phyloP scores from a whole-genome alignment of 352 stramenopile species.

The Pythium aquatile region DNA sequence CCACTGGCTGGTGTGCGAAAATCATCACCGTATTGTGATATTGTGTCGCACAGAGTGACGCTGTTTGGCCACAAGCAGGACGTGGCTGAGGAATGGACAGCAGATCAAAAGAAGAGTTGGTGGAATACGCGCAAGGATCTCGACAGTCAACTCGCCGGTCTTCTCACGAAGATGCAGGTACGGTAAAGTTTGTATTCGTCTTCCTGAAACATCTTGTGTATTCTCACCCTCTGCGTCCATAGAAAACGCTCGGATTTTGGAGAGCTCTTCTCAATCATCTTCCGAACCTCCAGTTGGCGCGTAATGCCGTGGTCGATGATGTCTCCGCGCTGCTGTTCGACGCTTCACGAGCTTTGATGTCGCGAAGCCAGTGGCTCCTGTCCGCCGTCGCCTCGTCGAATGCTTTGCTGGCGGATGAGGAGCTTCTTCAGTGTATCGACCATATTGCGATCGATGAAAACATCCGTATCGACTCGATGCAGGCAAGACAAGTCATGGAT shows the following conservation, averaged over 20 bases:
- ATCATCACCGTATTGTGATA: not conserved
- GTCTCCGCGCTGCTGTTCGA: not conserved
- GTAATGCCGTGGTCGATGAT: not conserved
- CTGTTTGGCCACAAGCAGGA: conserved; percentile 60
- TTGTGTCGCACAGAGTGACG: conserved; percentile 35
- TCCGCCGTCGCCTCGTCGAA: conserved; percentile 8
- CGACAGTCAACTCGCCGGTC: conserved; percentile 41
- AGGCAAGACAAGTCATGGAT: conserved; percentile 1
- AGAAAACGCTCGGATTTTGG: conserved; percentile 26
- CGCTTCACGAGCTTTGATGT: not conserved
- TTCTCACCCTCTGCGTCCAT: conserved; percentile 8
- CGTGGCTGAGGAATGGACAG: conserved; percentile 48
- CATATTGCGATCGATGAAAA: conserved; percentile 26
- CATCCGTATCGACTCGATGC: conserved; percentile 6
- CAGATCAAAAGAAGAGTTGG: conserved; percentile 73
- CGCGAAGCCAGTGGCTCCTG: conserved; percentile 15
- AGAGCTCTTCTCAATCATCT: conserved; percentile 17
- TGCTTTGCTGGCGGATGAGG: conserved; percentile 8
- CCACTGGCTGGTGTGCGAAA: not conserved
- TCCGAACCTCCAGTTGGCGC: not conserved
- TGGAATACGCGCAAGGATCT: conserved; percentile 66
- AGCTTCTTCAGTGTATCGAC: conserved; percentile 22
- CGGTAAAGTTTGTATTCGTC: not conserved
- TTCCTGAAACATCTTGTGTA: not conserved
- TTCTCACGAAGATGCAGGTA: conserved; percentile 59